Conservation (phyloP, 768 basidiomycete species). For the Lactarius hengduanensis region DNA sequence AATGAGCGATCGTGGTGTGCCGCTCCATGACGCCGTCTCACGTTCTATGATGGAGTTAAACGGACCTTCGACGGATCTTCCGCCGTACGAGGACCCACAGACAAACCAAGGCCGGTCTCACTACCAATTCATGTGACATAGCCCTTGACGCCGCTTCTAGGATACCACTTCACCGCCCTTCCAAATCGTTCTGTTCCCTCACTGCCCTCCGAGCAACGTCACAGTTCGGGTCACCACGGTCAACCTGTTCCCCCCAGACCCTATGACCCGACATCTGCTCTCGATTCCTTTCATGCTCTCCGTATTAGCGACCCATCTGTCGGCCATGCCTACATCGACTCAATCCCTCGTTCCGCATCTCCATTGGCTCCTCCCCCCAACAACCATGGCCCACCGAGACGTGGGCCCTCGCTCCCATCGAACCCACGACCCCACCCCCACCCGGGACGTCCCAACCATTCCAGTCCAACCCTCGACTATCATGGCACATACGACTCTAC, state of each 20-base stretch:
- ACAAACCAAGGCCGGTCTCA: conserved; percentile 13
- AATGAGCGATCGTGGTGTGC: conserved; percentile 1
- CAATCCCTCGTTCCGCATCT: conserved; percentile 54
- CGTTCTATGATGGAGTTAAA: conserved; percentile 19
- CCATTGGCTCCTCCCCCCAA: conserved; percentile 49
- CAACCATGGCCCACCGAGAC: conserved; percentile 30
- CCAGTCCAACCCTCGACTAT: conserved; percentile 12
- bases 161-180: conserved; percentile 9
- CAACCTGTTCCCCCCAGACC: conserved; percentile 21
- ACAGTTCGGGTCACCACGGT: background rate
- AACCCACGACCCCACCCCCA: conserved; percentile 37
- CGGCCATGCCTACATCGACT: conserved; percentile 41
- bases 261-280: conserved; percentile 47
- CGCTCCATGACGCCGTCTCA: conserved; percentile 6
- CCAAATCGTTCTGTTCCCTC: conserved; percentile 24
- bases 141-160: conserved; percentile 13
- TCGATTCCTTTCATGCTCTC: conserved; percentile 55
- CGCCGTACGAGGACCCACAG: conserved; percentile 6
- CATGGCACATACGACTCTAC: conserved; percentile 13
- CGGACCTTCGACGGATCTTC: background rate
- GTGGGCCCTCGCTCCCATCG: conserved; percentile 33
- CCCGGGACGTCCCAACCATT: background rate
- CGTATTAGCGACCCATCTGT: conserved; percentile 45
- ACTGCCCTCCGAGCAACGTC: conserved; percentile 17
- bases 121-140: background rate